Conservation (phyloP, 768 basidiomycete species). For the Cubamyces sp. region DNA sequence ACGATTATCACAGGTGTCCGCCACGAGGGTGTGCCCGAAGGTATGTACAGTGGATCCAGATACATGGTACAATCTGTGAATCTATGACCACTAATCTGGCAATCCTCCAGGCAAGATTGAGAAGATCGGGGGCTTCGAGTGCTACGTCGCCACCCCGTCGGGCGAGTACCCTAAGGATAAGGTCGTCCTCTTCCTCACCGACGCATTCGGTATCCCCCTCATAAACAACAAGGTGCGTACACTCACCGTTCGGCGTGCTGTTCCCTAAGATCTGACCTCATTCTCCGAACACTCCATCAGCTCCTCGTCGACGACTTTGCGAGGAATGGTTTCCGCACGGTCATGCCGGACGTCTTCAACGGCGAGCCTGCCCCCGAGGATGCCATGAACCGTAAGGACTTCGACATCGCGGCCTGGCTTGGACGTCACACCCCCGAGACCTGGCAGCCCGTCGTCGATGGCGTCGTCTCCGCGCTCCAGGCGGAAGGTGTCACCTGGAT, state of each 20-base stretch:
- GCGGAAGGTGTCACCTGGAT: constrained; percentile 43
- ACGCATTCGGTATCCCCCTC: constrained; percentile 36
- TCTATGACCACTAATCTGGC: background rate
- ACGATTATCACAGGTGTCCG: constrained; percentile 18
- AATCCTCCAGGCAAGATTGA: constrained; percentile 38
- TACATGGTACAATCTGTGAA: background rate
- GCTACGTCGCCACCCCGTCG: constrained; percentile 47
- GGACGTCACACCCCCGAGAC: constrained; percentile 37
- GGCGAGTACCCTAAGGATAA: constrained; percentile 40
- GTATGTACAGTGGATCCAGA: constrained; percentile 1
- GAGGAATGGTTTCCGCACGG: constrained; percentile 36
- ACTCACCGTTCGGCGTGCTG: background rate
- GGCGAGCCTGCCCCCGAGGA: constrained; percentile 29
- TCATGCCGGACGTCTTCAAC: constrained; percentile 35
- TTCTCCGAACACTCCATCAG: constrained; percentile 14
- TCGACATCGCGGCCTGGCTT: constrained; percentile 41
- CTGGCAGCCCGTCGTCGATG: constrained; percentile 43
- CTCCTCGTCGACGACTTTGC: constrained; percentile 39
- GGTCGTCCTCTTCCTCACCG: constrained; percentile 44
- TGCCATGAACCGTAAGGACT: constrained; percentile 20
- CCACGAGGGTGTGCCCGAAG: constrained; percentile 29
- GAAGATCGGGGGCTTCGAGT: constrained; percentile 42
- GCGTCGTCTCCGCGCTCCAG: constrained; percentile 42
- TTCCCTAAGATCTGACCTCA: background rate
- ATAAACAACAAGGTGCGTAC: constrained; percentile 35